Evolutionary conservation across 2,329 filamentous ascomycete species (phyloP).

Genomic region (Emmonsiellopsis sp.): DNA sequence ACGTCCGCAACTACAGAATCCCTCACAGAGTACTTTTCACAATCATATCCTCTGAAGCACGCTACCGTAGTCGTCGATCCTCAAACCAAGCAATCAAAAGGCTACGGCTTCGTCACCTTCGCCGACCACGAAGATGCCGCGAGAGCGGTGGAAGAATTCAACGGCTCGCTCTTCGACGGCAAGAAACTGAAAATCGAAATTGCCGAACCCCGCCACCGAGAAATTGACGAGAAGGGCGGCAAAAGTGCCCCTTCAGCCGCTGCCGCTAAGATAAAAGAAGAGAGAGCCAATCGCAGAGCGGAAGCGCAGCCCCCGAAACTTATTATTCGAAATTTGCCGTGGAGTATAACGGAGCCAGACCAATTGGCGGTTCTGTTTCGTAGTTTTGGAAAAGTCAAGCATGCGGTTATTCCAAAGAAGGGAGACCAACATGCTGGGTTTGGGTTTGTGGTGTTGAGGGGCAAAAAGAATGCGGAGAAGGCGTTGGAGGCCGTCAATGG

Average conservation of each 20-base stretch:
- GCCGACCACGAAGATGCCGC: conserved; percentile 85
- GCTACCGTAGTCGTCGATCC: conserved; percentile 85
- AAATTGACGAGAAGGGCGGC: conserved; percentile 43
- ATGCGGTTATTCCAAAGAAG: conserved; percentile 71
- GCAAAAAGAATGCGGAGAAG: conserved; percentile 82
- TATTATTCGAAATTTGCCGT: conserved; percentile 88
- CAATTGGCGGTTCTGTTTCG: conserved; percentile 71
- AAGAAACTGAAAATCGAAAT: conserved; percentile 77
- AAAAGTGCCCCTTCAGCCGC: conserved; percentile 28
- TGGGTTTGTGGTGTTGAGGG: conserved; percentile 82
- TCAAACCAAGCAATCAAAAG: conserved; percentile 75
- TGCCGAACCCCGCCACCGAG: conserved; percentile 73
- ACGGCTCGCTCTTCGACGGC: conserved; percentile 68
- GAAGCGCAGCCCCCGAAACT: conserved; percentile 59
- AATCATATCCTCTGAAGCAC: conserved; percentile 91
- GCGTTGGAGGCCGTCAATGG: conserved; percentile 80
- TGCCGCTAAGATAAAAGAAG: conserved; percentile 28
- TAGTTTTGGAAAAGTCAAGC: conserved; percentile 86
- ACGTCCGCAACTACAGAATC: conserved; percentile 67
- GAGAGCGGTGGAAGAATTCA: conserved; percentile 69
- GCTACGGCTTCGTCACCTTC: conserved; percentile 95
- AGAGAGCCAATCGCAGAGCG: conserved; percentile 49
- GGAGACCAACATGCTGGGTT: conserved; percentile 70
- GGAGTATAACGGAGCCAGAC: conserved; percentile 83
- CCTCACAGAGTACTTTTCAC: conserved; percentile 82